Evolutionary conservation across 2,329 filamentous ascomycete genomes (phyloP).

Genomic region (Botrytis sinoallii): DNA sequence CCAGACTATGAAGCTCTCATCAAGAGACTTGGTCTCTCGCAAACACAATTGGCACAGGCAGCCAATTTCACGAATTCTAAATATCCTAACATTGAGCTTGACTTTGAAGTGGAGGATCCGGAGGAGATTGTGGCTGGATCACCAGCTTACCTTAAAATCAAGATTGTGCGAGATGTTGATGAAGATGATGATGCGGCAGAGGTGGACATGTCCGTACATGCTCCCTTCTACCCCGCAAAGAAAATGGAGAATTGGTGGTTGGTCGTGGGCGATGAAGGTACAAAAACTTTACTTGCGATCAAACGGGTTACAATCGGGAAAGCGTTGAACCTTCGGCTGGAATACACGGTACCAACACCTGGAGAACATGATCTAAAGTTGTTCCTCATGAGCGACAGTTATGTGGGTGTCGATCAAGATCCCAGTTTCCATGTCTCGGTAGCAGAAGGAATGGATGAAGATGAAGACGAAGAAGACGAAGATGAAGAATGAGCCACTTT

Average conservation of each 20-base stretch:
- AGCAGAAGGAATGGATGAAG: conserved; percentile 92
- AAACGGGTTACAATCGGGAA: conserved; percentile 87
- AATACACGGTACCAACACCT: conserved; percentile 81
- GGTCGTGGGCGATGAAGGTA: conserved; percentile 88
- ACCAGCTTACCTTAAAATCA: conserved; percentile 78
- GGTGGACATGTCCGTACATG: conserved; percentile 81
- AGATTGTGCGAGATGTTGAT: conserved; percentile 77
- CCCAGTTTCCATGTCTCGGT: conserved; percentile 81
- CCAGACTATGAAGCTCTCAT: conserved; percentile 74
- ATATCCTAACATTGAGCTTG: conserved; percentile 91
- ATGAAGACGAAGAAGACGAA: conserved; percentile 65
- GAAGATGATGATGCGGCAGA: conserved; percentile 66
- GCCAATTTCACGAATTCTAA: conserved; percentile 94
- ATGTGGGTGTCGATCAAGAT: conserved; percentile 95
- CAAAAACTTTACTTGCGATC: conserved; percentile 83
- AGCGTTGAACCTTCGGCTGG: conserved; percentile 74
- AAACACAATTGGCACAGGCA: conserved; percentile 81
- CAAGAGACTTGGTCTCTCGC: conserved; percentile 72
- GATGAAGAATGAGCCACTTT: conserved; percentile 27
- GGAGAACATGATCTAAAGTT: conserved; percentile 87
- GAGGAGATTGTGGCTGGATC: conserved; percentile 77
- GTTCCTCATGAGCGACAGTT: conserved; percentile 95
- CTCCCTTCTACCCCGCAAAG: conserved; percentile 85
- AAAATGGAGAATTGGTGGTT: conserved; percentile 99
- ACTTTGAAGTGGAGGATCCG: conserved; percentile 79